phyloP scores from a whole-genome alignment of 306 rosid genomes.

The Quercus aquifolioides region DNA sequence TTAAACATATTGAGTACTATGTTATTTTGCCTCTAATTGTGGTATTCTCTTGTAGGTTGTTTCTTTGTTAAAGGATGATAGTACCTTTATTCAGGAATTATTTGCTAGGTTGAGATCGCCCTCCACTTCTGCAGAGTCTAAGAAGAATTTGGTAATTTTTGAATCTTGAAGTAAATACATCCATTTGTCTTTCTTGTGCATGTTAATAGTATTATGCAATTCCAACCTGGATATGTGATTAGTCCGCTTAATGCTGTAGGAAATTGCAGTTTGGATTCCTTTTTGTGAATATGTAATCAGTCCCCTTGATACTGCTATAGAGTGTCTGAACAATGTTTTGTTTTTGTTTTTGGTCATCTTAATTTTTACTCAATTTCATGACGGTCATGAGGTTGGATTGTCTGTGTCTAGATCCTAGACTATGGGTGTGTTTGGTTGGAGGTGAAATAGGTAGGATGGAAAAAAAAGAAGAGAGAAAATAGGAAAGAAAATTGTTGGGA shows the following conservation, averaged over 20 bases:
- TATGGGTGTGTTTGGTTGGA: no score
- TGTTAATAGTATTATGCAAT: conserved; percentile 3
- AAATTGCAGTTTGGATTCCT: no score
- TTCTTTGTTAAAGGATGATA: conserved; percentile 85
- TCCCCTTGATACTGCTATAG: no score
- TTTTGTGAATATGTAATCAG: no score
- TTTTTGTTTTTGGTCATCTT: background rate
- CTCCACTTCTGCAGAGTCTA: conserved; percentile 67
- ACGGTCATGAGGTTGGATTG: background rate
- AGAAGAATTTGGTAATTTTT: conserved; percentile 77
- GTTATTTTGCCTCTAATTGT: conserved; percentile 18
- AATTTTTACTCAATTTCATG: background rate
- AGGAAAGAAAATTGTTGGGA: no score
- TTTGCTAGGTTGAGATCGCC: conserved; percentile 75
- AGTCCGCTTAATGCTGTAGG: background rate
- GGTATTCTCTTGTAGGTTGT: conserved; percentile 57
- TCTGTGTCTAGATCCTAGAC: background rate
- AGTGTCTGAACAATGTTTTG: background rate
- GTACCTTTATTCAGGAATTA: conserved; percentile 85
- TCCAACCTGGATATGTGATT: background rate
- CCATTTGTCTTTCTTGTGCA: conserved; percentile 9
- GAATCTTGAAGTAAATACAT: conserved; percentile 5
- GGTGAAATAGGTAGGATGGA: no score
- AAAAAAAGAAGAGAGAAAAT: no score
- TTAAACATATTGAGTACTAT: conserved; percentile 6